A percentile compares a stretch with the other conserved stretches of the same genome.
Conservation (phyloP, 371 early-diverging fungal species). For the Mortierella sp. region DNA sequence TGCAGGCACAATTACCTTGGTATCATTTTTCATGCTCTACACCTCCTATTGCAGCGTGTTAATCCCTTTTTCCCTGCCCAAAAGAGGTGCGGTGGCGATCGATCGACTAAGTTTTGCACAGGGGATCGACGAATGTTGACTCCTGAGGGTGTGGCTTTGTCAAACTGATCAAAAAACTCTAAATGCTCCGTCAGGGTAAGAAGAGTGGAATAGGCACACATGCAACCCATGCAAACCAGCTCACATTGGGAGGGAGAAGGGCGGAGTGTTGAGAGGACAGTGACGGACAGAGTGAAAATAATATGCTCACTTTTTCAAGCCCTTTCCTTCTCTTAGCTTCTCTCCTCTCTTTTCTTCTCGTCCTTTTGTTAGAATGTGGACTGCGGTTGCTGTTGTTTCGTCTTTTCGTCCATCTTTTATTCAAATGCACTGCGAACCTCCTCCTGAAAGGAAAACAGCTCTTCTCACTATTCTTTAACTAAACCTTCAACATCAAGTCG, state of each 20-base stretch:
- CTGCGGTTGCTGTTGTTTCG: too few relatives aligned
- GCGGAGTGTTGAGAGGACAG: neutral
- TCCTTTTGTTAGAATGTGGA: neutral
- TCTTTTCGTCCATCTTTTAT: too few relatives aligned
- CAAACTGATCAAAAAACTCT: neutral
- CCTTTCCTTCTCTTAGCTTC: neutral
- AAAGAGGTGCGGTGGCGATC: neutral
- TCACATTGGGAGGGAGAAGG: neutral
- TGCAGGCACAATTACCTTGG: too few relatives aligned
- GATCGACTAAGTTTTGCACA: neutral
- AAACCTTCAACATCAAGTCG: neutral
- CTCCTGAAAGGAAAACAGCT: neutral
- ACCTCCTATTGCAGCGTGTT: neutral
- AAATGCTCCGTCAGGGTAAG: neutral
- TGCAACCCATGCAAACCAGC: neutral
- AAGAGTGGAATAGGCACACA: neutral
- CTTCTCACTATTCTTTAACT: neutral
- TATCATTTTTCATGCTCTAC: neutral
- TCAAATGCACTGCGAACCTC: too few relatives aligned
- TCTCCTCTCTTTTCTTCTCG: neutral
- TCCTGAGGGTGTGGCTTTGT: neutral
- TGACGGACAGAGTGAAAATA: neutral
- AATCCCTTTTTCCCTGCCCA: neutral
- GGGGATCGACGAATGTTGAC: neutral
- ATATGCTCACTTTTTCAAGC: neutral